These are phyloP conservation scores for Magnaporthales sp. DNA, from an alignment of 2,329 filamentous ascomycete genomes.

Conservation along the genomic window DNA sequence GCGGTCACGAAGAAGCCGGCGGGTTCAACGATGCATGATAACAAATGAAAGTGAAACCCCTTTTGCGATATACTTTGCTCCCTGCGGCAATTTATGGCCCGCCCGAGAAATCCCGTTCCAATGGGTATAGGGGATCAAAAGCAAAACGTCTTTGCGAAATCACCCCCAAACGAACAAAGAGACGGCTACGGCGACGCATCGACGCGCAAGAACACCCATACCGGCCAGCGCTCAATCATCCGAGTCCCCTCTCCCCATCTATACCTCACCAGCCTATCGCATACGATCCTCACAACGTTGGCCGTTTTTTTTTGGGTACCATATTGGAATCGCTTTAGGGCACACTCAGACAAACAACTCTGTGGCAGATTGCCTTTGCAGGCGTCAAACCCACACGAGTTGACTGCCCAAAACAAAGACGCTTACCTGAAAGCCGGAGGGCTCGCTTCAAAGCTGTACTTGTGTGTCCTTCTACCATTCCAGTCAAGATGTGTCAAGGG, in stretches of 20 bases:
- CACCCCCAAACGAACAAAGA: neutral
- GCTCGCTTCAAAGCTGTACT: neutral
- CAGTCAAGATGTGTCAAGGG: neutral
- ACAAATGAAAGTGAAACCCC: neutral
- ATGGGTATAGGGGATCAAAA: neutral
- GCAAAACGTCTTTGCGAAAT: neutral
- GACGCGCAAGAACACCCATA: neutral
- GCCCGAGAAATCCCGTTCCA: neutral
- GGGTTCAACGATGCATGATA: constrained; percentile 3
- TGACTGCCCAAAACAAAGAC: neutral
- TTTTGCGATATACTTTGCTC: neutral
- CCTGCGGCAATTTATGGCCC: neutral
- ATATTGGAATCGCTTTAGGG: neutral
- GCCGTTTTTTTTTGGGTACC: neutral
- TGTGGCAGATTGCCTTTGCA: neutral
- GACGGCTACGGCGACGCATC: neutral
- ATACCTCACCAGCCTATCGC: neutral
- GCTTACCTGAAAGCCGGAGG: no score
- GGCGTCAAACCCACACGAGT: neutral
- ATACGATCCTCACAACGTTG: neutral
- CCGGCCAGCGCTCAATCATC: neutral
- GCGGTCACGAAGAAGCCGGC: constrained; percentile 5
- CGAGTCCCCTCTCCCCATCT: neutral
- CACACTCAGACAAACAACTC: neutral
- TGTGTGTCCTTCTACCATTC: neutral